Conservation (phyloP, 2,329 filamentous ascomycete species). For the Microdochium paspali region DNA sequence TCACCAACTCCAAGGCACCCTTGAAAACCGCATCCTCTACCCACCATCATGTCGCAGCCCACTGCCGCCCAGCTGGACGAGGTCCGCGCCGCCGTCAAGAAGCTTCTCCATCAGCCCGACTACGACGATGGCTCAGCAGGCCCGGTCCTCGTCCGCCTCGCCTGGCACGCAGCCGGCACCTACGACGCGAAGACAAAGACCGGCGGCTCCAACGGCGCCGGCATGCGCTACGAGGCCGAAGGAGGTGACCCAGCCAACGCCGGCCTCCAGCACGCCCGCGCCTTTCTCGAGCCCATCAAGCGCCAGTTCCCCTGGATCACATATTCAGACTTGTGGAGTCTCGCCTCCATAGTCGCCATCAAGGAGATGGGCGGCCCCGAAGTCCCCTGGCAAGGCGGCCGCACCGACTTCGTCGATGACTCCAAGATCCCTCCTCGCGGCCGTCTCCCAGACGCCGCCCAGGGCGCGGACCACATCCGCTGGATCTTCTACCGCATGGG, state of each 20-base stretch:
- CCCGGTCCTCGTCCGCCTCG: slow-evolving; percentile 53
- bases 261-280: slow-evolving; percentile 52
- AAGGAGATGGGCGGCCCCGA: slow-evolving; percentile 50
- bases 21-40: not conserved
- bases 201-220: slow-evolving; percentile 54
- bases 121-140: slow-evolving; percentile 58
- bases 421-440: slow-evolving; percentile 48
- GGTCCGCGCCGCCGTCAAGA: slow-evolving; percentile 43
- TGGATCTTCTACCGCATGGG: slow-evolving; percentile 93
- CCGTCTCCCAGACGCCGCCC: slow-evolving; percentile 62
- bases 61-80: slow-evolving; percentile 15
- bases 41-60: slow-evolving; percentile 4
- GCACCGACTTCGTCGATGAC: slow-evolving; percentile 54
- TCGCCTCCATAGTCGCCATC: slow-evolving; percentile 50
- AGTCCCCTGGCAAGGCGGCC: slow-evolving; percentile 45
- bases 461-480: slow-evolving; percentile 74
- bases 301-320: slow-evolving; percentile 51
- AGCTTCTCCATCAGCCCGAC: slow-evolving; percentile 46
- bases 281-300: slow-evolving; percentile 56
- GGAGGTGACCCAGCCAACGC: slow-evolving; percentile 57
- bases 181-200: slow-evolving; percentile 50
- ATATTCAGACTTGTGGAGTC: slow-evolving; percentile 56
- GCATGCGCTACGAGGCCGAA: slow-evolving; percentile 56
- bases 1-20: not conserved
- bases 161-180: slow-evolving; percentile 57